phyloP scores from a whole-genome alignment of 768 basidiomycete species.

The Lactarius vividus region DNA sequence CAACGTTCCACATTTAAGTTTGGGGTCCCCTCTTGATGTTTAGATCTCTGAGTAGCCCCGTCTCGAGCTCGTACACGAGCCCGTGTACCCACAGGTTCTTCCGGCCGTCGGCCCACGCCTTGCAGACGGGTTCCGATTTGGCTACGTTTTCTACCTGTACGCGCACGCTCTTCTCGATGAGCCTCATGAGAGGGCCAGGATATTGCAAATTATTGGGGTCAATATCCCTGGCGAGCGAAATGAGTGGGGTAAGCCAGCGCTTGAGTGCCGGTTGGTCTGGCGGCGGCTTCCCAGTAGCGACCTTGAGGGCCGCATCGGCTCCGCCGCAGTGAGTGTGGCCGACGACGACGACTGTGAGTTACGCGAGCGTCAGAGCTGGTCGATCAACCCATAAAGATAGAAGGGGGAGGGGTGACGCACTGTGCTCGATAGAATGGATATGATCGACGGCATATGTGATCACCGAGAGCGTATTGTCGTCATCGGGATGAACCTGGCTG shows the following conservation, averaged over 20 bases:
- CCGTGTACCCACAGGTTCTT: conserved; percentile 58
- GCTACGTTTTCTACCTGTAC: conserved; percentile 34
- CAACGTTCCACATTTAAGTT: not conserved
- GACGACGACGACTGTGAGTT: conserved; percentile 62
- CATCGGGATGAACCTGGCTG: conserved; percentile 72
- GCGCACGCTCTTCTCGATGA: conserved; percentile 28
- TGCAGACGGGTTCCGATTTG: conserved; percentile 27
- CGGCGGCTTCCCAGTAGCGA: conserved; percentile 37
- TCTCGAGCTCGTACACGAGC: conserved; percentile 36
- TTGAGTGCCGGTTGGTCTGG: conserved; percentile 45
- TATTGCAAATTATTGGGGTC: conserved; percentile 38
- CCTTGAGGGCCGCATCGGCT: conserved; percentile 52
- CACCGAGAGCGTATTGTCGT: conserved; percentile 69
- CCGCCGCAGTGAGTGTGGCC: conserved; percentile 88
- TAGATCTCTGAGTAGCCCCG: conserved; percentile 34
- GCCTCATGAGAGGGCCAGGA: conserved; percentile 30
- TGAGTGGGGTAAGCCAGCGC: conserved; percentile 72
- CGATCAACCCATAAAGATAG: not conserved
- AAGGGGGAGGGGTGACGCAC: conserved; percentile 39
- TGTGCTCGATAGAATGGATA: conserved; percentile 67
- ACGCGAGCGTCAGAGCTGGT: not conserved
- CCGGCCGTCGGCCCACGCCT: conserved; percentile 36
- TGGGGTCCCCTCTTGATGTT: conserved; percentile 14
- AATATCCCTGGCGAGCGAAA: conserved; percentile 48
- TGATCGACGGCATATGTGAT: conserved; percentile 69